Conservation (phyloP, 306 rosid genomes). For the Mucuna pruriens region DNA sequence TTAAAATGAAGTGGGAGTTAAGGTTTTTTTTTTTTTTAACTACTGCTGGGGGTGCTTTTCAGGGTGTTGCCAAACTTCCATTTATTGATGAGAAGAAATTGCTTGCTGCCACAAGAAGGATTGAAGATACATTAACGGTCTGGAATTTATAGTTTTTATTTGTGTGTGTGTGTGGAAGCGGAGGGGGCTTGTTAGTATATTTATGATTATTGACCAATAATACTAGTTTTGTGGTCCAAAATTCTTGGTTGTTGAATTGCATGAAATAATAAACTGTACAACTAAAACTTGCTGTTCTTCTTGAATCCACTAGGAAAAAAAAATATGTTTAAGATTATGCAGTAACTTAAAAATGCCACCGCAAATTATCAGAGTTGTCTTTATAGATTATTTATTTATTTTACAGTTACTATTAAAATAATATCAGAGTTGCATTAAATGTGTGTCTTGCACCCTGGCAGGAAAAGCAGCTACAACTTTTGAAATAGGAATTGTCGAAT, state of each 20-base stretch:
- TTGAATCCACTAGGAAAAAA: neutral
- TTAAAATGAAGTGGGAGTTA: conserved; percentile 27
- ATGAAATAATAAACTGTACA: conserved; percentile 14
- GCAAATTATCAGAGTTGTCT: neutral
- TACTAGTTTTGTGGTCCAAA: neutral
- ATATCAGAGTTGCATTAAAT: conserved; percentile 15
- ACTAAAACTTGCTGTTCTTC: conserved; percentile 3
- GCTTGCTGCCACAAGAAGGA: conserved; percentile 65
- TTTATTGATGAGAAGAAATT: conserved; percentile 79
- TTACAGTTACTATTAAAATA: conserved; percentile 24
- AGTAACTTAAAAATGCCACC: conserved; percentile 1
- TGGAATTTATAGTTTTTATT: conserved; percentile 3
- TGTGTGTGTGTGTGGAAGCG: conserved; percentile 6
- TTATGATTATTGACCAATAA: neutral
- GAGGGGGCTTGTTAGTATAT: neutral
- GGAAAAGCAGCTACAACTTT: conserved; percentile 24
- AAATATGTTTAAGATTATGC: conserved; percentile 5
- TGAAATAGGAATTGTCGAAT: conserved; percentile 26
- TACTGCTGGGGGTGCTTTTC: conserved; percentile 23
- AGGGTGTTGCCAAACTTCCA: conserved; percentile 90
- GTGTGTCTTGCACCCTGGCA: conserved; percentile 14
- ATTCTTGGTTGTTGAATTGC: conserved; percentile 28
- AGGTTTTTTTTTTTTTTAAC: neutral
- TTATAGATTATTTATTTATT: conserved; percentile 11
- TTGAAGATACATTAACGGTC: conserved; percentile 79